Conservation (phyloP, 257 asterid genomes). For the Eustoma russellianum region DNA sequence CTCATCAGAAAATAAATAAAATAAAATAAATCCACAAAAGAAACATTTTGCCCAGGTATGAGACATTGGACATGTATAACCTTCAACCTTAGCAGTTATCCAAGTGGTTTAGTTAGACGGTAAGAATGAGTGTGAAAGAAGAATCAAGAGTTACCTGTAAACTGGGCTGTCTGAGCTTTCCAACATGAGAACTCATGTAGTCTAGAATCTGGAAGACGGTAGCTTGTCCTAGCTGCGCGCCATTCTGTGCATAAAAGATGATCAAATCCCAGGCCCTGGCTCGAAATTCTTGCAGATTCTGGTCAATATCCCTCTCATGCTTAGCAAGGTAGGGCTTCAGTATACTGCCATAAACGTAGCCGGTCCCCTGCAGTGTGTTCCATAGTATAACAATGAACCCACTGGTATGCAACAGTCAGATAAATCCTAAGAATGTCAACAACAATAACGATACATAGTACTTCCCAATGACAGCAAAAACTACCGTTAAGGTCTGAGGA, state of each 20-base stretch:
- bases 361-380: slow-evolving; percentile 41
- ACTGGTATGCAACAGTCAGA: no score
- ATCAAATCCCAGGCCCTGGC: slow-evolving; percentile 72
- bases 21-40: no score
- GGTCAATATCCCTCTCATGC: slow-evolving; percentile 65
- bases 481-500: no score
- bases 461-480: no score
- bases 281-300: slow-evolving; percentile 47
- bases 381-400: no score
- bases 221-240: slow-evolving; percentile 63
- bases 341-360: slow-evolving; percentile 45
- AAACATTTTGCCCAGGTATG: no score
- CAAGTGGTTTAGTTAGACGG: background rate
- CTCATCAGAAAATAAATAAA: no score
- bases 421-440: no score
- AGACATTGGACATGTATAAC: no score
- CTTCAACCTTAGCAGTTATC: no score
- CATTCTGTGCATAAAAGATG: slow-evolving; percentile 62
- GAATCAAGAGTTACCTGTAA: slow-evolving; percentile 22
- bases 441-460: no score
- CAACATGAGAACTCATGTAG: slow-evolving; percentile 34
- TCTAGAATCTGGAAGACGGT: slow-evolving; percentile 59
- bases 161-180: slow-evolving; percentile 23
- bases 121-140: background rate
- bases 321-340: slow-evolving; percentile 52